Base-by-base conservation (phyloP, 139 green algal species). In the Chlorella sp. region DNA sequence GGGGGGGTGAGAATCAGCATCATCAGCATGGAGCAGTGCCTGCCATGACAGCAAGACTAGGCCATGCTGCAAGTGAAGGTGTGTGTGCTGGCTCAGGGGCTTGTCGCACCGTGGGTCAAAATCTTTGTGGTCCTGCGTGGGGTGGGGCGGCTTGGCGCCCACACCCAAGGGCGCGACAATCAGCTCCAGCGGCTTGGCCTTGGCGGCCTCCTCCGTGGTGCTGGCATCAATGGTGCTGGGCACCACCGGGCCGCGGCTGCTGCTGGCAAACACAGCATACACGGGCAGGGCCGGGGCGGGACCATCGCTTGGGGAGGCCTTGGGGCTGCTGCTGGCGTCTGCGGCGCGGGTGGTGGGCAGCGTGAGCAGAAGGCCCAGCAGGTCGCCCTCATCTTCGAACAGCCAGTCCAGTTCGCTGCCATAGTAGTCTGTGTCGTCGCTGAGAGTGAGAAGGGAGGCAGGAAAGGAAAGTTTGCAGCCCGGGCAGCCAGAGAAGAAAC, bases 211-310 rank as follows among this genome's bases (percentile, higher is more conserved):
- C 30, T 26, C 60, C 20, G 57, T 62, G 36, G 36, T 38, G 21
- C 34, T 81, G 60, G 20, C 28, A 60, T 60, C 51, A 4, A 15
- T 15, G 51, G 51, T 60, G 51, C 51, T 60, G 39, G 76, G 57
- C 36, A 28, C 36, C 60, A 60, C 76, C 0, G 55, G 32, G 11
- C 21, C 76, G 23, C 41, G 63, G 76, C 76, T 82, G 76, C 76
- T 82, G 76, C 60, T 39, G 4, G 76, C 64, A 67, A 67, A 82
- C 57, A 82, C 76, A 15, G 76, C 76, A 73, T 73, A 82, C 3
- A 72, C 60, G 38, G 76, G 76, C 25, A 82, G 76, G 20, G 57
- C 20, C 11, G 76, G 60, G 23, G n/a, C 28, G 34, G 68, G 15
- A 13, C 20, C 68, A 30, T 47, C 68, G 68, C 28, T 41, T 0